Evolutionary conservation across 2,329 filamentous ascomycete genomes (phyloP), one percentile per base, ranked within the genome.

Genomic region (Venturia nashicola): DNA sequence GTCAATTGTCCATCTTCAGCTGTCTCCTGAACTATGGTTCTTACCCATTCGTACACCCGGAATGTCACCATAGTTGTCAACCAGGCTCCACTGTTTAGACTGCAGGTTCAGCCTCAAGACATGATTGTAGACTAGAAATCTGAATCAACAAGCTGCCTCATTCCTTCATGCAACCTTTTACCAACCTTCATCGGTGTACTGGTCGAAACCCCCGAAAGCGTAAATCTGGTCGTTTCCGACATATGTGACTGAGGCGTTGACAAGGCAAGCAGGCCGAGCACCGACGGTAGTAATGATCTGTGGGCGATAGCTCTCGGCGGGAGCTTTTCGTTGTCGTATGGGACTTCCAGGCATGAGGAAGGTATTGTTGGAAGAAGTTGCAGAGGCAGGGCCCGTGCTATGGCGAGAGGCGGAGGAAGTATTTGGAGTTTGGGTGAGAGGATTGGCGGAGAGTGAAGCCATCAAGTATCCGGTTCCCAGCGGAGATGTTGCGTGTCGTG

Each of bases 201-300:
- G 93, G 73, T 99, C 94, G 72, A 99, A 99, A 20, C 94, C 94
- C 54, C 94, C 94, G 79, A 99, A 99, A 12, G 93, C 94, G 76
- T 95, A 97, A 70, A 99, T 97, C 75, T 94, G 87, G 74, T 97
- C 94, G 77, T 96, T 94, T 65, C 92, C 92, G 71, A 94, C 96
- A 75, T 96, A 97, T n/a, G 94, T 99, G 66, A 97, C 93, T 0
- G 94, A 97, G 62, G 94, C 94, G 79, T 99, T 99, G 69, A 99
- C 93, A 61, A 99, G 82, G 72, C 93, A 97, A 43, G 94, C 92
- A 44, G 94, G 94, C 68, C 92, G 85, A 76, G 80, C 78, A 65
- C 79, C 79, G 61, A 81, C 76, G 12, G 79, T 81, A 42, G 78
- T 79, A 68, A 81, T 93, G 66, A 96, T 89, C 73, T 87, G 89